A percentile compares a stretch with the other conserved stretches of the same genome.
Conservation (phyloP, 2,329 filamentous ascomycete species). For the Amesomyces nigricolor region DNA sequence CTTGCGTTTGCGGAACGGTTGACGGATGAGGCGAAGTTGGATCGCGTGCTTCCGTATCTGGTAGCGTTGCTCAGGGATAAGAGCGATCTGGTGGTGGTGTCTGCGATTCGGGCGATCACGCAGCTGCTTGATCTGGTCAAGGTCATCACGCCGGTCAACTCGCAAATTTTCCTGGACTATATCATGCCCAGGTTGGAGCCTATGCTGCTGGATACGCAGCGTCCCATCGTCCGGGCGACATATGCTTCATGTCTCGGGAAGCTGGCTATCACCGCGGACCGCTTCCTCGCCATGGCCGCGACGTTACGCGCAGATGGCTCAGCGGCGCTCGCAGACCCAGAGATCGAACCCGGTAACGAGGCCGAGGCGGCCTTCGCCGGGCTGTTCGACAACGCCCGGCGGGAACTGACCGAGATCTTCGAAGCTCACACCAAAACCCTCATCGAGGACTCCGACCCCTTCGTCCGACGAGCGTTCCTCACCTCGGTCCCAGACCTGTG, state of each 20-base stretch:
- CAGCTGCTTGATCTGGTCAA: conserved; percentile 82
- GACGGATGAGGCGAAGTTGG: conserved; percentile 92
- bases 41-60: conserved; percentile 85
- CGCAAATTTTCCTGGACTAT: conserved; percentile 64
- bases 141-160: conserved; percentile 75
- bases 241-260: conserved; percentile 91
- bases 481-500: conserved; percentile 88
- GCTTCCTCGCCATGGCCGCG: conserved; percentile 86
- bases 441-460: conserved; percentile 77
- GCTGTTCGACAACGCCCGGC: conserved; percentile 80
- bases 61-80: conserved; percentile 77
- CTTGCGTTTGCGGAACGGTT: conserved; percentile 85
- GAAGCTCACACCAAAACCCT: conserved; percentile 85
- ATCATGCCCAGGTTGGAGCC: conserved; percentile 59
- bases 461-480: conserved; percentile 84
- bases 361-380: conserved; percentile 69
- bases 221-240: conserved; percentile 72
- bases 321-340: conserved; percentile 69
- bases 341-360: conserved; percentile 65
- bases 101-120: conserved; percentile 79
- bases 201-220: conserved; percentile 42
- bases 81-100: conserved; percentile 76
- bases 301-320: conserved; percentile 79
- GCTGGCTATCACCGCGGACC: conserved; percentile 75
- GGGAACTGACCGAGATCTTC: conserved; percentile 76